Percentiles rank a stretch among this genome's conserved stretches.
Evolutionary conservation across 176 grass and related monocot genomes (phyloP).

Genomic region (Aechmea fasciata): DNA sequence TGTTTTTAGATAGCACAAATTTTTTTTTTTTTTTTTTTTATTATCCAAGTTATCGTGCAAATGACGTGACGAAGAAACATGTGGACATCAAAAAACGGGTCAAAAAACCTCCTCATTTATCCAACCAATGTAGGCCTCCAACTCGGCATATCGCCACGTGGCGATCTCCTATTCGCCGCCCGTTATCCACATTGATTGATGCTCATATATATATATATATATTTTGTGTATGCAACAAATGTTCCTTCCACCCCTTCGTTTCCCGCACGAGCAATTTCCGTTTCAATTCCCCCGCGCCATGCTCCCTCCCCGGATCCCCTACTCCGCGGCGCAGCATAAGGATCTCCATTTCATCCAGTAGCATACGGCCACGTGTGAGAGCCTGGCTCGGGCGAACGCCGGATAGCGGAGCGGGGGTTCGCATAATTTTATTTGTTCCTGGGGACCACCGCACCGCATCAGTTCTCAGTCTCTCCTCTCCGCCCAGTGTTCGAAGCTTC

Average conservation of each 20-base stretch:
- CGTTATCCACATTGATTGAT: background rate
- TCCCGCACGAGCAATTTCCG: background rate
- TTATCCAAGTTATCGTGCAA: no score
- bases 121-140: no score
- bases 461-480: no score
- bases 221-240: background rate
- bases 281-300: background rate
- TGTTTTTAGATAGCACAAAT: no score
- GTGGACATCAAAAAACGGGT: no score
- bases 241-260: no score
- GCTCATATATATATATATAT: no score
- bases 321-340: background rate
- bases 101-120: no score
- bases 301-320: background rate
- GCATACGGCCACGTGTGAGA: background rate
- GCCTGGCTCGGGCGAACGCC: background rate
- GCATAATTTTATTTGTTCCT: slow-evolving; percentile 5
- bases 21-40: no score
- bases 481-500: background rate
- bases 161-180: no score
- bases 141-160: no score
- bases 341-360: background rate
- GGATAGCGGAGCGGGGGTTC: background rate
- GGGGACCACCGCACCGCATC: slow-evolving; percentile 25
- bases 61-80: no score